These are phyloP conservation scores for Penicillium brevicompactum DNA, from an alignment of 2,329 filamentous ascomycete genomes.

Conservation along the genomic window DNA sequence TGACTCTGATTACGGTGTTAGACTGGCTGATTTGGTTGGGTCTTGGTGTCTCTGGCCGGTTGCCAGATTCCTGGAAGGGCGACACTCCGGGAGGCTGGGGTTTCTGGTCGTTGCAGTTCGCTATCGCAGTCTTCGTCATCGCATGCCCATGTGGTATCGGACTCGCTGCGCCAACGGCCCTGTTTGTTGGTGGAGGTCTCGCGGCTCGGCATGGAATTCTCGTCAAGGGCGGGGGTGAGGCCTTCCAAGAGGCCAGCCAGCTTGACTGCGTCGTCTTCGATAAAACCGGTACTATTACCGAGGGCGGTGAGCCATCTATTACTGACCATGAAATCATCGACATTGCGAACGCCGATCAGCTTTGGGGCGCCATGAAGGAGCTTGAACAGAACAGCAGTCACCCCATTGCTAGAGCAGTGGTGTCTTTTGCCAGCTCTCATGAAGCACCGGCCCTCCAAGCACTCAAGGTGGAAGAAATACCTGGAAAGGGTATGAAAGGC, in stretches of 20 bases:
- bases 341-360: conserved; percentile 34
- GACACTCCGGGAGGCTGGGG: conserved; percentile 49
- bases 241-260: too few species aligned
- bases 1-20: conserved; percentile 47
- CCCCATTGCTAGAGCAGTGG: conserved; percentile 57
- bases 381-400: conserved; percentile 60
- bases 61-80: conserved; percentile 53
- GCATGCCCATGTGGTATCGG: too few species aligned
- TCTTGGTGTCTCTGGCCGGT: conserved; percentile 42
- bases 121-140: too few species aligned
- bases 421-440: conserved; percentile 47
- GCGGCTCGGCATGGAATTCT: too few species aligned
- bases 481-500: too few species aligned
- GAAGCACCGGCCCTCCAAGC: too few species aligned
- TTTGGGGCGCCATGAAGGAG: conserved; percentile 48
- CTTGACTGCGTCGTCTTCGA: too few species aligned
- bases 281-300: conserved; percentile 77
- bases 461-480: too few species aligned
- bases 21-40: conserved; percentile 50
- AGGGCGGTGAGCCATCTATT: conserved; percentile 58
- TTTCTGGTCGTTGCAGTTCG: too few species aligned
- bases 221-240: too few species aligned
- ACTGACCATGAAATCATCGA: conserved; percentile 46
- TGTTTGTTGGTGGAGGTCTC: too few species aligned
- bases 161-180: too few species aligned